These are phyloP conservation scores for Candida loeiensis DNA, from an alignment of 805 yeast genomes.

Conservation along the genomic window DNA sequence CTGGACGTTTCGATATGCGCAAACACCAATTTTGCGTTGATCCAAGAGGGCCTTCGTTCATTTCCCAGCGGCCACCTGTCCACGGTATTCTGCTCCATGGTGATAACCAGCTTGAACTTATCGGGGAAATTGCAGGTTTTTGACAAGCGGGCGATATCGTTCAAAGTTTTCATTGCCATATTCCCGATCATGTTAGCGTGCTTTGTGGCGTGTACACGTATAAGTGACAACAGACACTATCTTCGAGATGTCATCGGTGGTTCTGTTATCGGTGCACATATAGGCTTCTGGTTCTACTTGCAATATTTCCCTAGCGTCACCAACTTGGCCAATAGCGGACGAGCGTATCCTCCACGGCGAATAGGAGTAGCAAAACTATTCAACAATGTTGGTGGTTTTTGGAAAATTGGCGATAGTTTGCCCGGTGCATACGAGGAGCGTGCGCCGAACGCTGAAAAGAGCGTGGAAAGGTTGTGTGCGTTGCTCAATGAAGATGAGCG, in stretches of 20 bases:
- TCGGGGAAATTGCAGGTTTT: conserved; percentile 33
- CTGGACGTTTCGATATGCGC: conserved; percentile 14
- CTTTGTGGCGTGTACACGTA: conserved; percentile 36
- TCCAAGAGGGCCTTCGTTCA: conserved; percentile 25
- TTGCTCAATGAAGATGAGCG: neutral
- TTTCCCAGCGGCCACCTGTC: conserved; percentile 31
- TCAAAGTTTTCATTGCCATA: conserved; percentile 28
- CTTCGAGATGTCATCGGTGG: conserved; percentile 40
- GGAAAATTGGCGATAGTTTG: conserved; percentile 10
- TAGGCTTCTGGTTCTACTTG: conserved; percentile 33
- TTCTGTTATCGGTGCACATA: conserved; percentile 30
- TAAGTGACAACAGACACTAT: conserved; percentile 49
- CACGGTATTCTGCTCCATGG: conserved; percentile 30
- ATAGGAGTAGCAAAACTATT: conserved; percentile 21
- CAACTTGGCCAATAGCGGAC: conserved; percentile 27
- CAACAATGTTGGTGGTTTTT: conserved; percentile 12
- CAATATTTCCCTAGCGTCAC: conserved; percentile 41
- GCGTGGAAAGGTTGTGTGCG: neutral
- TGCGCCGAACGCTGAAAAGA: conserved; percentile 13
- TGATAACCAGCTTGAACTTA: conserved; percentile 30
- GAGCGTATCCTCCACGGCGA: conserved; percentile 45
- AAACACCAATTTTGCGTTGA: conserved; percentile 7
- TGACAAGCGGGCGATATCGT: conserved; percentile 33
- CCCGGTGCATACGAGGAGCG: conserved; percentile 25
- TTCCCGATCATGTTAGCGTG: conserved; percentile 35